Conservation (phyloP, 163 green algal genomes). For the Scenedesmus sp. region DNA sequence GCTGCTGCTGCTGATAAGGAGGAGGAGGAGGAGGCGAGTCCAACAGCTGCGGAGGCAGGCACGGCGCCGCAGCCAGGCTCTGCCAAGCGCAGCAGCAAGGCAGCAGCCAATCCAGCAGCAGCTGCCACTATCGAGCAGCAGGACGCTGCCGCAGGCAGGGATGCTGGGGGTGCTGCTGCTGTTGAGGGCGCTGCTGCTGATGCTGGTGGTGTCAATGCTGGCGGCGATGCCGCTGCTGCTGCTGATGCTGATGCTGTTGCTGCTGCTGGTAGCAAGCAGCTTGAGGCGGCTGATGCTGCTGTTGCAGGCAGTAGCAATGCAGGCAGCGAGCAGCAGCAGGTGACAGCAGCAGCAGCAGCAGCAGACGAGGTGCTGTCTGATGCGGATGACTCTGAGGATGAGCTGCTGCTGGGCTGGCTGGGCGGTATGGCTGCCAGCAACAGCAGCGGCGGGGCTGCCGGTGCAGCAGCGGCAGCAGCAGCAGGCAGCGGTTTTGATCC, state of each 20-base stretch:
- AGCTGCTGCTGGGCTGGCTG: conserved; percentile 8
- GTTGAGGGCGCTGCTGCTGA: not conserved
- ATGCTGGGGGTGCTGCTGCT: not conserved
- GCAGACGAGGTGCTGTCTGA: not conserved
- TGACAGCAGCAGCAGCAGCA: conserved; percentile 12
- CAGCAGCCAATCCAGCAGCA: not conserved
- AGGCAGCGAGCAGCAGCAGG: conserved; percentile 22
- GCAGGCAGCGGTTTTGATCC: not conserved
- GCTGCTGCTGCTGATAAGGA: not conserved
- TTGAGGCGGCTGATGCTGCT: not conserved
- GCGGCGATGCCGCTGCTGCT: not conserved
- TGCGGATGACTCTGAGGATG: not conserved
- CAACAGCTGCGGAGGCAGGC: not conserved
- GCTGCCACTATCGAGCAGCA: not conserved
- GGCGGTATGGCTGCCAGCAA: not conserved
- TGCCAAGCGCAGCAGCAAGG: not conserved
- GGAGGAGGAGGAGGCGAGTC: not conserved
- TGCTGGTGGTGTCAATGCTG: not conserved
- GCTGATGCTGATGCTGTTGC: not conserved
- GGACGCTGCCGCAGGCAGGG: not conserved
- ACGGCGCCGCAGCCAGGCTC: not conserved
- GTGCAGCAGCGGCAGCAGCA: not conserved
- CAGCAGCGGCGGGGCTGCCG: not conserved
- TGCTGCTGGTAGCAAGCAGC: not conserved
- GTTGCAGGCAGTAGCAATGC: conserved; percentile 1